A percentile compares a stretch with the other conserved stretches of the same genome.
These are phyloP conservation scores for Ramalina peruviana DNA, from an alignment of 495 filamentous ascomycete genomes.

Conservation along the genomic window DNA sequence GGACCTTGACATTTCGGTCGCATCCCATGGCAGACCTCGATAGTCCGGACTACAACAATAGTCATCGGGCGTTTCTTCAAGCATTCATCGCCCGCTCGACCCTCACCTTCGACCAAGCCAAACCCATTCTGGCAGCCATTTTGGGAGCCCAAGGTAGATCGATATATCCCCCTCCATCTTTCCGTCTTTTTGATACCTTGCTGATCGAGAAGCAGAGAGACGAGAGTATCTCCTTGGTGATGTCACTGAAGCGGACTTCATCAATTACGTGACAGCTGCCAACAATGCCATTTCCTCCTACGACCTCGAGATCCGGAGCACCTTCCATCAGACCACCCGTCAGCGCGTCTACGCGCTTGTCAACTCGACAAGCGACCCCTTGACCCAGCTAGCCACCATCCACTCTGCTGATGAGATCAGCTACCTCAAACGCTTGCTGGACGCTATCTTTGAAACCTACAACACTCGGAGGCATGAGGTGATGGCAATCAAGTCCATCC, in stretches of 20 bases:
- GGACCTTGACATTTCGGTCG: not conserved
- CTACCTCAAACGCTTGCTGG: slow-evolving; percentile 76
- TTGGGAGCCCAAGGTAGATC: slow-evolving; percentile 37
- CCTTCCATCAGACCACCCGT: slow-evolving; percentile 44
- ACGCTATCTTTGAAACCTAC: slow-evolving; percentile 80
- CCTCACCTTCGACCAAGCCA: slow-evolving; percentile 59
- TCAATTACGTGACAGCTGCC: slow-evolving; percentile 50
- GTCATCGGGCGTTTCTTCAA: slow-evolving; percentile 87
- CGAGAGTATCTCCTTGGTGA: slow-evolving; percentile 34
- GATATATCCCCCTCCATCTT: not conserved
- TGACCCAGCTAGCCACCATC: slow-evolving; percentile 78
- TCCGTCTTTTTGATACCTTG: not conserved
- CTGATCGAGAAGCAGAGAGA: slow-evolving; percentile 20
- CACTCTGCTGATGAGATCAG: slow-evolving; percentile 74
- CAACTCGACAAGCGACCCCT: slow-evolving; percentile 72
- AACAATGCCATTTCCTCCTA: slow-evolving; percentile 61
- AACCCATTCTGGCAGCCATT: slow-evolving; percentile 64
- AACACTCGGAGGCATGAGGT: slow-evolving; percentile 65
- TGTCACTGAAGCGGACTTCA: slow-evolving; percentile 54
- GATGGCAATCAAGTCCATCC: slow-evolving; percentile 61
- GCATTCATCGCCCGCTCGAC: slow-evolving; percentile 67
- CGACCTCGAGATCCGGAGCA: slow-evolving; percentile 74
- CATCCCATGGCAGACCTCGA: slow-evolving; percentile 13
- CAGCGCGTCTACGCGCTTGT: slow-evolving; percentile 56
- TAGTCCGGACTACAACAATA: slow-evolving; percentile 39